Evolutionary conservation across 1,284 basidiomycete genomes (phyloP).

Genomic region (Tilletia setariae): DNA sequence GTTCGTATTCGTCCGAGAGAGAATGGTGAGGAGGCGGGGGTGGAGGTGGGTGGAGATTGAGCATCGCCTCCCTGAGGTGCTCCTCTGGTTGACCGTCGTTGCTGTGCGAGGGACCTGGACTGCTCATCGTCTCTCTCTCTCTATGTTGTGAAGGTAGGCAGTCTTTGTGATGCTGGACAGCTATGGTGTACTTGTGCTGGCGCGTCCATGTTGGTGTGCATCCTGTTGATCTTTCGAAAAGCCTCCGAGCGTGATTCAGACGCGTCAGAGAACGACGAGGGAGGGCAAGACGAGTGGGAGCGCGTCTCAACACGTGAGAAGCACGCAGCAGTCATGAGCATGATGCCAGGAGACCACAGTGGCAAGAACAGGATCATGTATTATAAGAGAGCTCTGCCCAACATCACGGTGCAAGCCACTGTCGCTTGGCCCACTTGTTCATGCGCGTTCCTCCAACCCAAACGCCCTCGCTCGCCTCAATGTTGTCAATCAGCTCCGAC

Average conservation of each 20-base stretch:
- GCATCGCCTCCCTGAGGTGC: not conserved
- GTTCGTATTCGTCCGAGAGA: not conserved
- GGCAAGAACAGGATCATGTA: not conserved
- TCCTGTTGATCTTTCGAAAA: not conserved
- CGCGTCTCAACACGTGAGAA: no score
- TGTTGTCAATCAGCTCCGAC: not conserved
- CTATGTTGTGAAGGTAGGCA: not conserved
- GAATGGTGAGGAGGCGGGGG: not conserved
- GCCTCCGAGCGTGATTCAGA: conserved; percentile 5
- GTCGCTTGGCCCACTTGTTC: not conserved
- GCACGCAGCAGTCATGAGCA: no score
- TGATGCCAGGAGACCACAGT: no score
- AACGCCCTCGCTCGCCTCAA: not conserved
- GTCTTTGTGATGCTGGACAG: not conserved
- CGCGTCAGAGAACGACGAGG: not conserved
- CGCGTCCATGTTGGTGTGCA: not conserved
- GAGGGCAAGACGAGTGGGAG: no score
- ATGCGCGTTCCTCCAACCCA: not conserved
- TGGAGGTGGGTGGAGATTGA: not conserved
- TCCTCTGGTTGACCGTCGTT: no score
- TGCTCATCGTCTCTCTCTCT: not conserved
- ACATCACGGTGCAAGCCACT: conserved; percentile 2
- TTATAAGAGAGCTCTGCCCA: no score
- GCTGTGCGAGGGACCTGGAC: not conserved
- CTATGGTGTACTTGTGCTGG: not conserved